A percentile compares a stretch with the other conserved stretches of the same genome.
Evolutionary conservation across 2,329 filamentous ascomycete species (phyloP).

Genomic region (Grosmannia clavigera): DNA sequence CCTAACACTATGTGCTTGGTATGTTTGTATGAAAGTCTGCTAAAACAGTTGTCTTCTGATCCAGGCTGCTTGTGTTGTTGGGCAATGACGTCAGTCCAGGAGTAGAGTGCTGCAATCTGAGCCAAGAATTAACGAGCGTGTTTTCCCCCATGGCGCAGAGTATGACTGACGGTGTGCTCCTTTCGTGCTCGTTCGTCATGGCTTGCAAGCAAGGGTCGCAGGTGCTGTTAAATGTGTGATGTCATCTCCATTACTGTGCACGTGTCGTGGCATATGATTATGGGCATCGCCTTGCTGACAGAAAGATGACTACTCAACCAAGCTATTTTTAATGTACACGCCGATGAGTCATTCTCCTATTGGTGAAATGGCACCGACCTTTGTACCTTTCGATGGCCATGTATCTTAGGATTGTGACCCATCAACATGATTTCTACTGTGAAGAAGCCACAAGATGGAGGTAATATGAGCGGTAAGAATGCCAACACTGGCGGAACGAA

Average conservation of each 20-base stretch:
- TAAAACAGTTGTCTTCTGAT: background rate
- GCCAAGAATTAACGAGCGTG: background rate
- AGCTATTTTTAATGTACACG: no score
- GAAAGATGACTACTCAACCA: no score
- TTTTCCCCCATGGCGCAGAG: background rate
- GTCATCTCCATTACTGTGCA: background rate
- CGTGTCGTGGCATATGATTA: background rate
- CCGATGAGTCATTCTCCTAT: no score
- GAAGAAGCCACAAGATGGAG: no score
- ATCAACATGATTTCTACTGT: no score
- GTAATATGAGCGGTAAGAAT: no score
- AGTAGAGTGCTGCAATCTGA: background rate
- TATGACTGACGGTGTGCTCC: no score
- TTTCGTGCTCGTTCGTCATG: background rate
- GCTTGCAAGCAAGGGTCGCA: background rate
- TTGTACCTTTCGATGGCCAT: no score
- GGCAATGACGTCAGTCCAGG: background rate
- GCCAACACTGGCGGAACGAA: no score
- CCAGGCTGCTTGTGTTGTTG: background rate
- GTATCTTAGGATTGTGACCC: no score
- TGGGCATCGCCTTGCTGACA: background rate
- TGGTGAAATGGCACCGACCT: no score
- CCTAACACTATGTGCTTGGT: no score
- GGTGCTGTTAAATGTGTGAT: background rate
- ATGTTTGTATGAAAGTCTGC: background rate